These are phyloP conservation scores for Cladosporium austrohemisphaericum DNA, from an alignment of 2,329 filamentous ascomycete genomes.

Conservation along the genomic window DNA sequence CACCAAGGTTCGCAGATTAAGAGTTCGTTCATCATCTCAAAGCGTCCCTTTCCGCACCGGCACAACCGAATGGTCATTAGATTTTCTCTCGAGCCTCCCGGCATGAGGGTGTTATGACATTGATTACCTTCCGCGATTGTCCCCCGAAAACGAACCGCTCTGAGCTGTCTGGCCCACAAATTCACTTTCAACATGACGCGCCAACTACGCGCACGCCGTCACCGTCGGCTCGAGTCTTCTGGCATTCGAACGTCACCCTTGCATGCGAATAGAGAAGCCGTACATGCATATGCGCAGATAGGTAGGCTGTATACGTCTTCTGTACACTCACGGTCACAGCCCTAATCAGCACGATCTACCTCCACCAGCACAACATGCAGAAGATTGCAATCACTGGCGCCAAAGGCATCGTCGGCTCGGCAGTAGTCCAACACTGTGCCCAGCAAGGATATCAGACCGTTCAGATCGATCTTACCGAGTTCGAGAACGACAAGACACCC, in stretches of 20 bases:
- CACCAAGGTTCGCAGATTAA: too few relatives aligned
- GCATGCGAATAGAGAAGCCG: neutral
- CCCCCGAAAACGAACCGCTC: too few relatives aligned
- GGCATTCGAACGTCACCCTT: neutral
- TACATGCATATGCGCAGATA: neutral
- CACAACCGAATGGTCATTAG: too few relatives aligned
- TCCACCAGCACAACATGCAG: slow-evolving; percentile 18
- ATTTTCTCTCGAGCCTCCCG: too few relatives aligned
- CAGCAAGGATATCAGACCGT: slow-evolving; percentile 34
- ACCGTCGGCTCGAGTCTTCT: neutral
- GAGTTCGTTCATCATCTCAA: too few relatives aligned
- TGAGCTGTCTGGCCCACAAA: neutral
- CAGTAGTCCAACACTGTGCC: slow-evolving; percentile 32
- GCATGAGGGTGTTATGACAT: too few relatives aligned
- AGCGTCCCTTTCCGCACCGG: too few relatives aligned
- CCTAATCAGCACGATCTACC: too few relatives aligned
- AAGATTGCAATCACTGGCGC: slow-evolving; percentile 42
- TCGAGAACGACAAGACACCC: slow-evolving; percentile 21
- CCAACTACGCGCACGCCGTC: slow-evolving; percentile 1
- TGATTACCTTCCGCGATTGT: too few relatives aligned
- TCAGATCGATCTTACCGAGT: slow-evolving; percentile 34
- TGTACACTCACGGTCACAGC: neutral
- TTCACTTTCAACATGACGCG: neutral
- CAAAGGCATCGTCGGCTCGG: slow-evolving; percentile 34
- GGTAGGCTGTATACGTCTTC: neutral